Evolutionary conservation across 2,329 filamentous ascomycete genomes (phyloP), one percentile per base, ranked within the genome.

Genomic region (Blastomyces silverae): DNA sequence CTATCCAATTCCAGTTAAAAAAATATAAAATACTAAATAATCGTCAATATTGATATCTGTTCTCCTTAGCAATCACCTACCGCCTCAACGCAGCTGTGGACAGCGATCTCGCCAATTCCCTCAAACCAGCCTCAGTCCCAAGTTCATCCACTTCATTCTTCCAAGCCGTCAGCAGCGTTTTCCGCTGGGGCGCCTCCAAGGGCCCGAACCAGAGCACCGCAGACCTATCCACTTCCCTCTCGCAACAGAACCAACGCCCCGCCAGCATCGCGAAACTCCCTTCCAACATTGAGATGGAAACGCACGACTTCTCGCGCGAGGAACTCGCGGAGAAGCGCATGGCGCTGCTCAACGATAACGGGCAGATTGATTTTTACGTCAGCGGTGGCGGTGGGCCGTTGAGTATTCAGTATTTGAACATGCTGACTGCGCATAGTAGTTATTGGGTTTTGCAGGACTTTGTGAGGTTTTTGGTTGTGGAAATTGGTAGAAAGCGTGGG

Each of bases 401-500:
- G 46, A 94, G 96, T 76, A 92, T 97, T 31, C 92, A 97, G 77
- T 99, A 99, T 74, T 78, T 97, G 46, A 97, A 96, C 70, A 99
- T 99, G 94, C 79, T 99, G 64, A 90, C 91, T 65, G 94, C 94
- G 10, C 94, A 99, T 76, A 92, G 90, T 64, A 93, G 90, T 74
- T 99, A 99, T 76, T 99, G 94, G 94, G 84, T 86, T 1, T 87
- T 89, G 71, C 85, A 82, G 37, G 94, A 97, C 74, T 92, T 99
- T 74, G 87, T 96, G n/a, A 82, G 92, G 56, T 88, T 97, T 81
- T 78, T 97, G 61, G 95, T 95, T 55, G 82, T 93, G 42, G 94
- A 99, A 77, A 87, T 95, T 70, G 92, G 92, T 2, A 82, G 93
- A 67, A 82, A 82, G 69, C 84, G 86, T 5, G 92, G 93, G 0